phyloP scores from a whole-genome alignment of 805 yeast species.

The Nakazawaea pomicola region DNA sequence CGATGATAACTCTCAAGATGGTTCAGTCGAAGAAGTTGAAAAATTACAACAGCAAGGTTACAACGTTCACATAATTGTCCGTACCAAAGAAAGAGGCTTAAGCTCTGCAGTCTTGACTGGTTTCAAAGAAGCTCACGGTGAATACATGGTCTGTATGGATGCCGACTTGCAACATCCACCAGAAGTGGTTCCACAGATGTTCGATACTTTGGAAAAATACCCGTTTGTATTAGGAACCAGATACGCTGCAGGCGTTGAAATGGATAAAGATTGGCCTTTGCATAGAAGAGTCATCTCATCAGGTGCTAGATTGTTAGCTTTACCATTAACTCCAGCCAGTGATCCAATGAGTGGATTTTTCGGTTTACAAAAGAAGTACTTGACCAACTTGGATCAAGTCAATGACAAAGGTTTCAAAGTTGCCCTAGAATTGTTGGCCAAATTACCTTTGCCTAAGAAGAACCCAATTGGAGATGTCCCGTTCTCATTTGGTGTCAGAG shows the following conservation, averaged over 20 bases:
- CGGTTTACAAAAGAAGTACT: slow-evolving; percentile 42
- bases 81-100: slow-evolving; percentile 46
- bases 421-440: slow-evolving; percentile 43
- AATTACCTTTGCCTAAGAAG: slow-evolving; percentile 35
- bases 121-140: slow-evolving; percentile 41
- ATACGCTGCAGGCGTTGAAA: slow-evolving; percentile 51
- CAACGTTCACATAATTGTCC: slow-evolving; percentile 43
- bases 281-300: slow-evolving; percentile 44
- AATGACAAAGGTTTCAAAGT: slow-evolving; percentile 44
- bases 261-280: slow-evolving; percentile 49
- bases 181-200: slow-evolving; percentile 41
- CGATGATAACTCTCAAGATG: slow-evolving; percentile 47
- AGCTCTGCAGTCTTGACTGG: slow-evolving; percentile 47
- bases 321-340: slow-evolving; percentile 44
- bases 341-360: slow-evolving; percentile 53
- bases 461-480: slow-evolving; percentile 40
- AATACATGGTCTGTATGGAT: slow-evolving; percentile 46
- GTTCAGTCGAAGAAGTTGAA: slow-evolving; percentile 48
- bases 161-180: slow-evolving; percentile 53
- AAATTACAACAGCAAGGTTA: slow-evolving; percentile 37
- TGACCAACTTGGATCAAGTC: slow-evolving; percentile 32
- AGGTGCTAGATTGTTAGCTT: slow-evolving; percentile 44
- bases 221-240: slow-evolving; percentile 47
- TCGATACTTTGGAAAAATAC: slow-evolving; percentile 32
- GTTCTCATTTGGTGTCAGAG: slow-evolving; percentile 48